A percentile compares a stretch with the other conserved stretches of the same genome.
Evolutionary conservation across 108 stramenopile genomes (phyloP).

Genomic region (Poteriospumella lacustris): DNA sequence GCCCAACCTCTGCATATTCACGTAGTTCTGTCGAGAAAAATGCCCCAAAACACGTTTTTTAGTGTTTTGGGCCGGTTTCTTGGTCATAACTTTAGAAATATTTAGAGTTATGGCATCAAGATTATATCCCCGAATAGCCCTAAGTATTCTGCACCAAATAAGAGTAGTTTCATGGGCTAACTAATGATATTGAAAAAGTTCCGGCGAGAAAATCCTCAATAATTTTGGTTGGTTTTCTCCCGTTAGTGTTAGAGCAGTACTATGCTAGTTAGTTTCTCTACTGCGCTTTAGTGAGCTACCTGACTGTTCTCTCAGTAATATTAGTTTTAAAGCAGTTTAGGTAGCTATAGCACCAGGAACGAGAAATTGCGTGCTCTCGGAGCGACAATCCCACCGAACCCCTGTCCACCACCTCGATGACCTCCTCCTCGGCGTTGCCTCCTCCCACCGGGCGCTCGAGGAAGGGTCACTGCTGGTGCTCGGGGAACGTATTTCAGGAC

Average conservation of each 20-base stretch:
- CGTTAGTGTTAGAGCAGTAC: no score
- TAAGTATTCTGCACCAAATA: conserved; percentile 3
- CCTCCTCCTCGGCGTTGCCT: not conserved
- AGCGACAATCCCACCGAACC: no score
- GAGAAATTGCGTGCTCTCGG: no score
- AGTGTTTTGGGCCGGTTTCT: not conserved
- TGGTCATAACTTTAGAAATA: conserved; percentile 3
- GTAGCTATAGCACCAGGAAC: no score
- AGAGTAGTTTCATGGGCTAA: conserved; percentile 2
- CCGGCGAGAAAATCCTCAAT: not conserved
- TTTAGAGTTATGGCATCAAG: conserved; percentile 3
- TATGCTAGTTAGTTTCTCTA: no score
- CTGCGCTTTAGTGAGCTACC: no score
- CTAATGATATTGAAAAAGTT: not conserved
- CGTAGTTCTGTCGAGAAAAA: not conserved
- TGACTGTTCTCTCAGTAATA: no score
- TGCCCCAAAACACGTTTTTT: not conserved
- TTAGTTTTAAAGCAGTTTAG: no score
- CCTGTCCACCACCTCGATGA: not conserved
- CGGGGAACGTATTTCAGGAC: not conserved
- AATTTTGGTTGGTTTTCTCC: not conserved
- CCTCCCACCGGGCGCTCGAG: not conserved
- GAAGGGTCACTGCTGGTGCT: not conserved
- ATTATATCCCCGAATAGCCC: conserved; percentile 2
- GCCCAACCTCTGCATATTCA: conserved; percentile 2